These are phyloP conservation scores for Ambispora gerdemannii DNA, from an alignment of 192 early-diverging fungal species.

Conservation along the genomic window DNA sequence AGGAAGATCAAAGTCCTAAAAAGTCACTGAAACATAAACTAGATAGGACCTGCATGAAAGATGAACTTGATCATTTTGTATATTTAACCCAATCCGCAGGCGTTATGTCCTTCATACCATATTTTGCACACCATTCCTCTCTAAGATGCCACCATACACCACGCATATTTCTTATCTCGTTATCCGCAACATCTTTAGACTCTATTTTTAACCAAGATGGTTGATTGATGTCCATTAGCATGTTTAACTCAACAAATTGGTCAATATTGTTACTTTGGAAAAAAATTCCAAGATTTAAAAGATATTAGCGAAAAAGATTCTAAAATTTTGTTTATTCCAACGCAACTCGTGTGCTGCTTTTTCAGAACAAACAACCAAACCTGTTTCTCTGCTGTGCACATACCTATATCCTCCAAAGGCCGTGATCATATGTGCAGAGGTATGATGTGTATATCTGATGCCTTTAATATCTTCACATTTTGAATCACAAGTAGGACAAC, in stretches of 20 bases:
- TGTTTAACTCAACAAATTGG: too few species aligned
- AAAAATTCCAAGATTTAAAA: too few species aligned
- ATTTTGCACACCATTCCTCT: background rate
- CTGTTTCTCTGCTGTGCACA: background rate
- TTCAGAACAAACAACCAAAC: background rate
- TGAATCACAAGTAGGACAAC: background rate
- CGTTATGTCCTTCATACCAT: background rate
- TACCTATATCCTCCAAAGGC: background rate
- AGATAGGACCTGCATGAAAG: too few species aligned
- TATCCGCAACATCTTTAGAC: background rate
- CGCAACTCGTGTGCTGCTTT: background rate
- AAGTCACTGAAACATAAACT: too few species aligned
- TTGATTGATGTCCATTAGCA: background rate
- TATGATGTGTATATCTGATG: background rate
- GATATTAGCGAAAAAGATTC: too few species aligned
- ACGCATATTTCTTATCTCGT: background rate
- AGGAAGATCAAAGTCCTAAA: too few species aligned
- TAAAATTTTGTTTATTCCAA: background rate
- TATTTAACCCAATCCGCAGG: background rate
- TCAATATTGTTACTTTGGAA: too few species aligned
- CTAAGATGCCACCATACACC: background rate
- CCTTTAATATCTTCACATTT: background rate
- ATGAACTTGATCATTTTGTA: too few species aligned
- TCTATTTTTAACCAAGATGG: background rate
- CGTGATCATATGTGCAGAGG: background rate